Evolutionary conservation across 106 monocot species (phyloP), one percentile per base, ranked within the genome.

Genomic region (Dioscorea dumetorum): DNA sequence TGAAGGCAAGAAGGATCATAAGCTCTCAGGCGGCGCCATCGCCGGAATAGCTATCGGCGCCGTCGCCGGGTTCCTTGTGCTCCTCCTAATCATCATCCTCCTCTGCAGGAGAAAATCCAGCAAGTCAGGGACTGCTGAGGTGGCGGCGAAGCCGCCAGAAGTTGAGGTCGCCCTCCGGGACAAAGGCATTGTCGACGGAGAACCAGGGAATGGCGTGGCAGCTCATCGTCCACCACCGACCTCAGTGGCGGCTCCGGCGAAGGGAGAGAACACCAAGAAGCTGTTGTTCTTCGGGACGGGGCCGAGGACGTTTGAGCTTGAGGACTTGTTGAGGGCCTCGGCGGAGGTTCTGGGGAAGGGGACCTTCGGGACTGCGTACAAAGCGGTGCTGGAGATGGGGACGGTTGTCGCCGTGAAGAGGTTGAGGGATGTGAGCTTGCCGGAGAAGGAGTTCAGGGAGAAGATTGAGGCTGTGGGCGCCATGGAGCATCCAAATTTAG

Each of bases 281-380:
- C 77, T 91, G 57, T 67, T 83, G 33, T 85, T 95, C 67, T 77
- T 88, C 32, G 81, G 79, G 5, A 23, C 32, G 3, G 79, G 66
- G 12, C 50, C 66, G 18, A 76, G 59, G 33, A 70, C 71, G 21
- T 95, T 82, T 60, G 95, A 91, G 32, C 64, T 95, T 70, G 88
- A 86, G 66, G 88, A 88, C 63, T 58, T 91, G 66, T 78, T 95
- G 22, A 74, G 81, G 70, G 95, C 95, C 0, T 95, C 95, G n/a
- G 91, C 95, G 48, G 91, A 95, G 83, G 88, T 95, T 16, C 73
- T 95, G 8, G 91, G 95, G 24, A 91, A 88, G 69, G 91, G 95
- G 41, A 91, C 85, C 12, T 86, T 88, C 54, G 91, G 91, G 70
- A 88, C 91, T n/a, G 69, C 95, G 21, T 95, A 95, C 83, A 91